Percentiles rank a stretch among this genome's conserved stretches.
These are phyloP conservation scores for Apiospora arundinis DNA, from an alignment of 2,329 filamentous ascomycete genomes.

Conservation along the genomic window DNA sequence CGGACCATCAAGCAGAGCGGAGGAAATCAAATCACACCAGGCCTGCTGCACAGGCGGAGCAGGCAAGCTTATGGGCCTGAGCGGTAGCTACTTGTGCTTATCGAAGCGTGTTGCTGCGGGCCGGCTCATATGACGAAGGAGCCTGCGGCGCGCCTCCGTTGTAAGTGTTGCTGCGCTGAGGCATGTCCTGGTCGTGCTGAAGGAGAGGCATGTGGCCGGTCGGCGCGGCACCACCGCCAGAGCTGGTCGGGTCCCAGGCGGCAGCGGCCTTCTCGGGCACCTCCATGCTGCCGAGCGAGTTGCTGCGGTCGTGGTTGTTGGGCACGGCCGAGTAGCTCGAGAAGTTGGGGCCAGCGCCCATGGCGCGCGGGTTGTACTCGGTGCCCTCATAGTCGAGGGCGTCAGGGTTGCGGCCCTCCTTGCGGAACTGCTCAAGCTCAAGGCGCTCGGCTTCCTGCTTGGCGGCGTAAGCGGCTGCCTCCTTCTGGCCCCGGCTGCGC, in stretches of 20 bases:
- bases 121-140: constrained; percentile 33
- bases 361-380: constrained; percentile 46
- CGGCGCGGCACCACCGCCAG: constrained; percentile 31
- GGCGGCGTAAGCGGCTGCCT: constrained; percentile 55
- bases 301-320: constrained; percentile 31
- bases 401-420: constrained; percentile 56
- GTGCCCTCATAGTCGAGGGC: constrained; percentile 45
- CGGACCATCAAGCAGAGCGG: background rate
- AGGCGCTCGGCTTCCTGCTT: constrained; percentile 54
- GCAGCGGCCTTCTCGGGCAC: constrained; percentile 35
- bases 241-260: constrained; percentile 34
- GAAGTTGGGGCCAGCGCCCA: constrained; percentile 38
- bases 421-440: constrained; percentile 58
- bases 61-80: constrained; percentile 1
- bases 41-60: background rate
- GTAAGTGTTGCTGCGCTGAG: constrained; percentile 32
- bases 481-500: constrained; percentile 56
- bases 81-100: background rate
- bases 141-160: constrained; percentile 30
- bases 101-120: constrained; percentile 37
- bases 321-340: constrained; percentile 42
- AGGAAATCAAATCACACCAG: background rate
- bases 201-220: constrained; percentile 26
- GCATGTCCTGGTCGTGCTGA: background rate
- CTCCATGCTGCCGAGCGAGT: constrained; percentile 35